phyloP scores from a whole-genome alignment of 2,329 filamentous ascomycete species.

The Cucurbitaria berberidis region DNA sequence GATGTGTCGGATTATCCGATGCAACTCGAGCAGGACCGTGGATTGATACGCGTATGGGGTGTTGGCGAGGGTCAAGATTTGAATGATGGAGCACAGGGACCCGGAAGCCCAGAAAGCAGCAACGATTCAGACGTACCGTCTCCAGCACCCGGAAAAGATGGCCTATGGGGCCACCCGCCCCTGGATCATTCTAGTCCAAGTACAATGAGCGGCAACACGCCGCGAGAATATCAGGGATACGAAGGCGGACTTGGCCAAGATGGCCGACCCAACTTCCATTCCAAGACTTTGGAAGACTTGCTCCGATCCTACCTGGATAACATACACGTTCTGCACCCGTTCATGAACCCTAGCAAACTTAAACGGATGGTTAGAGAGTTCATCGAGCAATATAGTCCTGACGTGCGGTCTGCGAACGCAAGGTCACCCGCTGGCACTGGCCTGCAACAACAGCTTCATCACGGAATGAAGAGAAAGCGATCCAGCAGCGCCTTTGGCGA shows the following conservation, averaged over 20 bases:
- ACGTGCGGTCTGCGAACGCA: conserved; percentile 22
- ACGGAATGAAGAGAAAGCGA: conserved; percentile 45
- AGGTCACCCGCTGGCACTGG: conserved; percentile 31
- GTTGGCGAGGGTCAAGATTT: conserved; percentile 75
- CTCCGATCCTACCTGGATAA: conserved; percentile 63
- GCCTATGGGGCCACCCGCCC: conserved; percentile 58
- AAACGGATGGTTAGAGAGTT: conserved; percentile 60
- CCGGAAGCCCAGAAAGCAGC: conserved; percentile 42
- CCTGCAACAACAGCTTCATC: conserved; percentile 25
- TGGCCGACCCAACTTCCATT: conserved; percentile 62
- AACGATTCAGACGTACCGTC: conserved; percentile 49
- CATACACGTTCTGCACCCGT: conserved; percentile 69
- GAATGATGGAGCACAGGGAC: conserved; percentile 54
- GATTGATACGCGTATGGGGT: conserved; percentile 76
- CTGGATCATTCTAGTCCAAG: conserved; percentile 48
- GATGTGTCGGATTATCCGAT: conserved; percentile 69
- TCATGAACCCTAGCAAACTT: conserved; percentile 63
- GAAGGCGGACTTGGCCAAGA: conserved; percentile 60
- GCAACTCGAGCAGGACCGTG: conserved; percentile 74
- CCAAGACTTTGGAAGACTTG: conserved; percentile 57
- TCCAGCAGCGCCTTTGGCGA: conserved; percentile 38
- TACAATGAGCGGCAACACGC: conserved; percentile 25
- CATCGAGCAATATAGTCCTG: conserved; percentile 42
- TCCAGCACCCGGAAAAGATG: conserved; percentile 53
- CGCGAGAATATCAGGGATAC: conserved; percentile 44